A percentile compares a stretch with the other conserved stretches of the same genome.
Conservation (phyloP, 2,329 filamentous ascomycete species). For the Boeremia lycopersici region DNA sequence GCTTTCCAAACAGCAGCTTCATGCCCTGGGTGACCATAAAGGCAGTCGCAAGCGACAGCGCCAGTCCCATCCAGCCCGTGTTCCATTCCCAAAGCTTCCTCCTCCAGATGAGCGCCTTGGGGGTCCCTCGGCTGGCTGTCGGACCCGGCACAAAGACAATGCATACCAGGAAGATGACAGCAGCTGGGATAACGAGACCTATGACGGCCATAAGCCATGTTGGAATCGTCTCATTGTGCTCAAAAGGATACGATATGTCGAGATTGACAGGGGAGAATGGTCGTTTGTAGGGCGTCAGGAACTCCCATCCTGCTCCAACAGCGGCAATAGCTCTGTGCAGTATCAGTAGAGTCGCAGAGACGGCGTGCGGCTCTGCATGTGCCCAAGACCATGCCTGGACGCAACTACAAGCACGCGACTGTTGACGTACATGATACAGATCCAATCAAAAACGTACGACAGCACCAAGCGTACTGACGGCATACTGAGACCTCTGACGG, state of each 20-base stretch:
- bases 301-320: conserved; percentile 65
- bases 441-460: conserved; percentile 77
- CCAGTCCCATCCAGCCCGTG: conserved; percentile 81
- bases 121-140: conserved; percentile 67
- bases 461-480: conserved; percentile 61
- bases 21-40: conserved; percentile 85
- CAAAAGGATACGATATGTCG: conserved; percentile 79
- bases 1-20: conserved; percentile 75
- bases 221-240: conserved; percentile 73
- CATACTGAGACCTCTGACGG: conserved; percentile 31
- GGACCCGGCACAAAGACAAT: conserved; percentile 74
- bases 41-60: conserved; percentile 70
- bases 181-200: conserved; percentile 67
- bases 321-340: conserved; percentile 58
- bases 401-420: neutral
- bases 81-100: conserved; percentile 92
- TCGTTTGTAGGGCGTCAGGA: conserved; percentile 67
- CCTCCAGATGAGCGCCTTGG: conserved; percentile 71
- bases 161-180: conserved; percentile 71
- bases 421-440: conserved; percentile 64
- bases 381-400: neutral
- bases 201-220: conserved; percentile 69
- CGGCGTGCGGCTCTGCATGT: neutral
- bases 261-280: conserved; percentile 76
- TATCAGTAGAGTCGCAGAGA: conserved; percentile 16